Evolutionary conservation across 176 grass and related monocot genomes (phyloP), one percentile per base, ranked within the genome.

Genomic region (Oropetium thomaeum): DNA sequence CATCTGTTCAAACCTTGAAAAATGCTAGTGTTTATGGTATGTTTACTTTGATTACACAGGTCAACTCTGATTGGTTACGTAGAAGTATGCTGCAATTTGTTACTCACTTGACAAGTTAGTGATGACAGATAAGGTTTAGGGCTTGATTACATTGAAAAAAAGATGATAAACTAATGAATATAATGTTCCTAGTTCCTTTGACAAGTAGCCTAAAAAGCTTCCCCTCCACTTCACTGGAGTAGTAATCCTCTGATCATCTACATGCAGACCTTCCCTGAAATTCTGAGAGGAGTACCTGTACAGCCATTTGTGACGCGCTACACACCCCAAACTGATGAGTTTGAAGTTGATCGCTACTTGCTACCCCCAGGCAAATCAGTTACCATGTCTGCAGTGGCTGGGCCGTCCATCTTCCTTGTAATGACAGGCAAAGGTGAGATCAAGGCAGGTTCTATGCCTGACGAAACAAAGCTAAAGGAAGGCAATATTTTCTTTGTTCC

Each of bases 391-490:
- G 73, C 90, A 0, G 81, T 93, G 53, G 75, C 84, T n/a, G 88
- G 90, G 23, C 90, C 94, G 27, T 97, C 94, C 74, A 89, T 97
- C 74, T 97, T 97, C 53, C 35, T 93, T 7, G 61, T 97, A 26
- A 52, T 93, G 81, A 48, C 64, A 52, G 94, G 94, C 44, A 65
- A 76, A 47, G 90, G 87, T 8, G 68, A 75, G 63, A 75, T 93
- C 35, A 67, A 72, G 51, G 65, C 47, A 10, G 74, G 80, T 37
- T 62, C 69, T 39, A 55, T 58, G 25, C 38, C 42, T 45, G 83
- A 71, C 11, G 39, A 81, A 54, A 45, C 55, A 81, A 84, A 47
- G 58, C 67, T 88, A 32, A 86, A 45, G 28, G 80, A 83, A 45
- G 94, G 94, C 2, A 75, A 89, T 71, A 79, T 89, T 63, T 91